Base-by-base conservation (phyloP, 1,284 basidiomycete genomes). In the Malassezia furfur region DNA sequence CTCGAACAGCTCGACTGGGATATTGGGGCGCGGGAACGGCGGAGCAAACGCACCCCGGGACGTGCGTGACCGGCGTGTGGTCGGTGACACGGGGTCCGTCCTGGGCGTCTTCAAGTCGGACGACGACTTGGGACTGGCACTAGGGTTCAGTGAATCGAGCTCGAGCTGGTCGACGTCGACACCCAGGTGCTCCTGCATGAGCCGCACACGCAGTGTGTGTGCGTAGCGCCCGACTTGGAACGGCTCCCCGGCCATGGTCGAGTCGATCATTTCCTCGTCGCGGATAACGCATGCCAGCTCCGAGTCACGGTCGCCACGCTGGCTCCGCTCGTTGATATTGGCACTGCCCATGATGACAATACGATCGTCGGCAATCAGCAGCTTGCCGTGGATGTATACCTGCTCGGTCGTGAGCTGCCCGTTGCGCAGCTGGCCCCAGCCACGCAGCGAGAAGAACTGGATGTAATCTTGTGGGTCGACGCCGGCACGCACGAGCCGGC, bases 341-440 rank as follows among this genome's bases (percentile, higher is more conserved):
- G 93, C 93, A 55, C 91, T 94, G n/a, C 93, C 93, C 65, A 96
- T 96, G 63, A 98, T 89, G n/a, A 85, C 91, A 40, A 94, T 80
- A 32, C 91, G 85, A 71, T 99, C 93, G 74, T 98, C 94, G 10
- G 96, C 90, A 52, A 98, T 85, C 79, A 93, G 91, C 28, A 85
- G 74, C 76, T 83, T 74, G 60, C 63, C 68, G 54, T 74, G 72
- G 49, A 69, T 51, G 52, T 74, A 74, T 39, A 62, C 70, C 78
- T 90, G 86, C 75, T 96, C 93, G 1, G 91, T 94, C 3, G 87
- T 87, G 56, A 98, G 78, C 28, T 84, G 80, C 48, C 89, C 88
- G 8, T 84, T 85, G 12, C 85, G 83, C 75, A 96, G 81, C 76
- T 90, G 94, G 4, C 83, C 89, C 93, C 94, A 99, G 52, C 85